Percentiles rank a stretch among this genome's conserved stretches.
phyloP scores from a whole-genome alignment of 1,139 yeast genomes.

The Blastobotrys indianensis region DNA sequence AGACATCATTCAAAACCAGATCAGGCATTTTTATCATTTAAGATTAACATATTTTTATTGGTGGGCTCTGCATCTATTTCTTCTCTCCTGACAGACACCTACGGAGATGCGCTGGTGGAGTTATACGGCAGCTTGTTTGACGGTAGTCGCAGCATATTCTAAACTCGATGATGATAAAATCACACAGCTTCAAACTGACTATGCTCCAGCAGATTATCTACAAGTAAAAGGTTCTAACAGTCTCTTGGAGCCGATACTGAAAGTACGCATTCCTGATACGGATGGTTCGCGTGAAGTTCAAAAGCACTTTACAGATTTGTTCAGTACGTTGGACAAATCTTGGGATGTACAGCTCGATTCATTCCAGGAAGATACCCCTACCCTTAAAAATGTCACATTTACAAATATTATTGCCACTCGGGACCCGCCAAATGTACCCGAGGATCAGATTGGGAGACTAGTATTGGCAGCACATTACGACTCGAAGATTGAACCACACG shows the following conservation, averaged over 20 bases:
- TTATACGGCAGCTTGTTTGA: background rate
- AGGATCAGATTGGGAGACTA: conserved; percentile 31
- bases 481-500: conserved; percentile 43
- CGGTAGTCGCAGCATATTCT: conserved; percentile 2
- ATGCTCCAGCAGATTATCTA: conserved; percentile 16
- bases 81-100: too few species aligned
- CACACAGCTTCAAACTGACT: background rate
- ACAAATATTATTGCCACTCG: conserved; percentile 41
- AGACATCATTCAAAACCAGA: too few species aligned
- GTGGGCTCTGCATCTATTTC: too few species aligned
- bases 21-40: too few species aligned
- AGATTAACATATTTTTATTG: too few species aligned
- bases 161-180: conserved; percentile 4
- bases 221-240: conserved; percentile 22
- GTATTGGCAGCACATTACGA: conserved; percentile 53
- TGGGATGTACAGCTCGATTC: conserved; percentile 41
- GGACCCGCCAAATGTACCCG: conserved; percentile 24
- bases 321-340: conserved; percentile 21
- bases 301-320: conserved; percentile 33
- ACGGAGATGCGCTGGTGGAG: too few species aligned
- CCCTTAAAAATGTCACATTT: conserved; percentile 35
- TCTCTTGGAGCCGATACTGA: conserved; percentile 30
- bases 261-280: conserved; percentile 43
- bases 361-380: conserved; percentile 38
- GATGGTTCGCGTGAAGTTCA: conserved; percentile 37